Conservation (phyloP, 106 monocot genomes). For the Allium sativum region DNA sequence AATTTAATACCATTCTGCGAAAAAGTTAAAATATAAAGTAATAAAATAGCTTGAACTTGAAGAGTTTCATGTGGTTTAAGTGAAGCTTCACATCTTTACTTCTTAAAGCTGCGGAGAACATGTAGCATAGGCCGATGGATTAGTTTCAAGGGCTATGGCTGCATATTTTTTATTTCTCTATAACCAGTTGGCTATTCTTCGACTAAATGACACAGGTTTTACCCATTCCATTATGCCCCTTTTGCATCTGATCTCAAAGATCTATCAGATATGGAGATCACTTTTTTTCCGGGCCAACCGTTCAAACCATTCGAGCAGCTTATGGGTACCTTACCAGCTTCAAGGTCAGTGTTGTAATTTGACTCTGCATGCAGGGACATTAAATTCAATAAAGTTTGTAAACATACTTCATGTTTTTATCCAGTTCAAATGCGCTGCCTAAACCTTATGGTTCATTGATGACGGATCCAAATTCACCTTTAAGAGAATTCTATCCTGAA, state of each 20-base stretch:
- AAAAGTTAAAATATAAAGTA: too few relatives aligned
- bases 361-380: not conserved
- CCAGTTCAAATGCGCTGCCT: slow-evolving; percentile 69
- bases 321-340: slow-evolving; percentile 89
- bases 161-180: not conserved
- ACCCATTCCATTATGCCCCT: slow-evolving; percentile 99
- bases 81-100: too few relatives aligned
- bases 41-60: too few relatives aligned
- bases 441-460: slow-evolving; percentile 61
- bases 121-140: too few relatives aligned
- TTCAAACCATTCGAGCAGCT: slow-evolving; percentile 98
- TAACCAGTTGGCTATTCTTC: not conserved
- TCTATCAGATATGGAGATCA: slow-evolving; percentile 75
- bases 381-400: not conserved
- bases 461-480: slow-evolving; percentile 70
- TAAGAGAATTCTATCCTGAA: slow-evolving; percentile 72
- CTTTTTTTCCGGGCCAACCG: slow-evolving; percentile 82
- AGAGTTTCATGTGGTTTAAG: not conserved
- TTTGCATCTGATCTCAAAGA: slow-evolving; percentile 98
- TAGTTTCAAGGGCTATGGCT: too few relatives aligned
- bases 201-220: slow-evolving; percentile 56
- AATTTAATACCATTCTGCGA: too few relatives aligned
- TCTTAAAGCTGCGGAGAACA: too few relatives aligned
- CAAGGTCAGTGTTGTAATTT: slow-evolving; percentile 42
- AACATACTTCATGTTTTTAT: slow-evolving; percentile 8